A percentile compares a stretch with the other conserved stretches of the same genome.
Conservation (phyloP, 441 rosid genomes). For the Sinapis alba region DNA sequence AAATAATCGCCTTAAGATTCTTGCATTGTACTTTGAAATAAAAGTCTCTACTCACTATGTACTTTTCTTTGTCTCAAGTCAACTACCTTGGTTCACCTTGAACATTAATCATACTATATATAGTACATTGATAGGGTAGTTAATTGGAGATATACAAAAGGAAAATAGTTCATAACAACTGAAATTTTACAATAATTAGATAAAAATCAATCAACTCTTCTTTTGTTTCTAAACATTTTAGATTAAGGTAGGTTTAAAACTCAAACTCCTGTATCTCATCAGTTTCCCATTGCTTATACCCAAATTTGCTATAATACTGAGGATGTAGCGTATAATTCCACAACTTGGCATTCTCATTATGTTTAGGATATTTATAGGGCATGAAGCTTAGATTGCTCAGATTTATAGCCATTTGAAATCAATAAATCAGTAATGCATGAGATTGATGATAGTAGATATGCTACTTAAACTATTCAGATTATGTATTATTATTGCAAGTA, state of each 20-base stretch:
- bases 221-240: too few species aligned
- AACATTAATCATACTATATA: too few species aligned
- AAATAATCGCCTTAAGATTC: neutral
- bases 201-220: too few species aligned
- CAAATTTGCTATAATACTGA: neutral
- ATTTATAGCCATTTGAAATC: neutral
- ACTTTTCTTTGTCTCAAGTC: too few species aligned
- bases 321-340: neutral
- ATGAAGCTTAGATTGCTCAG: neutral
- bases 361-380: neutral
- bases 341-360: neutral
- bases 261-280: too few species aligned
- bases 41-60: neutral
- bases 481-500: neutral
- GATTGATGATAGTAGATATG: neutral
- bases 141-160: too few species aligned
- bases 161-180: too few species aligned
- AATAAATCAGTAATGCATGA: neutral
- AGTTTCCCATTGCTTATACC: neutral
- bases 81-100: neutral
- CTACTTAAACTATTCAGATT: neutral
- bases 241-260: too few species aligned
- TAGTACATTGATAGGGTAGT: too few species aligned
- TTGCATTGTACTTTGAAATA: neutral
- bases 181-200: too few species aligned